phyloP scores from a whole-genome alignment of 352 stramenopile genomes.

The Plasmopara viticola region DNA sequence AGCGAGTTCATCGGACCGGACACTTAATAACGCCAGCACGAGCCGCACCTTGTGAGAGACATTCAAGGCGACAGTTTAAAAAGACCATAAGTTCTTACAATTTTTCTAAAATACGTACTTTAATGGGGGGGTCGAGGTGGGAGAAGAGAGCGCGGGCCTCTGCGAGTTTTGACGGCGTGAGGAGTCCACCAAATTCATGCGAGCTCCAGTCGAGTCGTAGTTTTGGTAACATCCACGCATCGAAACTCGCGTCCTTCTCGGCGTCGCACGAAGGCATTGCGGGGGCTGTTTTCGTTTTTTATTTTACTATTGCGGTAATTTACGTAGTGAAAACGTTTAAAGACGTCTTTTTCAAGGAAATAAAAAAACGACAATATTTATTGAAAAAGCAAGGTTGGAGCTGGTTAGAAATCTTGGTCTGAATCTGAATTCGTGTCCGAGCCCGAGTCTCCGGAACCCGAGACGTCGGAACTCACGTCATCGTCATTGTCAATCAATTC shows the following conservation, averaged over 20 bases:
- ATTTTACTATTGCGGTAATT: no score
- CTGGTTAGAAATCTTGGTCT: conserved; percentile 69
- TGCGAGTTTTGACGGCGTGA: conserved; percentile 51
- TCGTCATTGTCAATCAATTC: conserved; percentile 84
- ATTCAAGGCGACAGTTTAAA: conserved; percentile 1
- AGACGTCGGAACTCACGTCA: conserved; percentile 40
- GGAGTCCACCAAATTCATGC: conserved; percentile 49
- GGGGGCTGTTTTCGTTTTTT: neutral
- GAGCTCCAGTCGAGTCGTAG: conserved; percentile 73
- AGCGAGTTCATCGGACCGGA: conserved; percentile 45
- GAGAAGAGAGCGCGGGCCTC: conserved; percentile 55
- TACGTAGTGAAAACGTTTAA: no score
- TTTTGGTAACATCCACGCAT: conserved; percentile 73
- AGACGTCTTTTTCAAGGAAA: no score
- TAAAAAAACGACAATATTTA: neutral
- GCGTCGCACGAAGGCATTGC: neutral
- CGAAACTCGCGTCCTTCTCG: conserved; percentile 23
- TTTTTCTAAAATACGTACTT: neutral
- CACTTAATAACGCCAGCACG: conserved; percentile 58
- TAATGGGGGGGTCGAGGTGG: conserved; percentile 53
- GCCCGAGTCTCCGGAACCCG: conserved; percentile 19
- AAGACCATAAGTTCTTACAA: neutral
- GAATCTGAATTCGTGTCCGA: conserved; percentile 76
- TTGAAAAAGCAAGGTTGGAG: neutral
- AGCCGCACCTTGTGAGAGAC: conserved; percentile 37